Evolutionary conservation across 495 filamentous ascomycete species (phyloP), one percentile per base, ranked within the genome.

Genomic region (Xylaria nigripes): DNA sequence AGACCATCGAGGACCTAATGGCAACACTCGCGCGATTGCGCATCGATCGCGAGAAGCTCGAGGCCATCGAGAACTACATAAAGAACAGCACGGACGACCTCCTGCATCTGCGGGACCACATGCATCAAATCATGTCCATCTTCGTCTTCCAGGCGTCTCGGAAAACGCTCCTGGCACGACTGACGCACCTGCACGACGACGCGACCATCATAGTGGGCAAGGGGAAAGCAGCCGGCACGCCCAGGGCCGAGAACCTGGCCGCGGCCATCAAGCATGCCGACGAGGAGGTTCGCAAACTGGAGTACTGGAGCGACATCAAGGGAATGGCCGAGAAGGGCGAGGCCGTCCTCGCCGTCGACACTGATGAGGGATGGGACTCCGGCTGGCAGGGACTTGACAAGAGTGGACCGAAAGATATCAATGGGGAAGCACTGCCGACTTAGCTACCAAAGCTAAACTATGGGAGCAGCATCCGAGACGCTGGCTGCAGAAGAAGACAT

Each of bases 121-220:
- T 97, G 71, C 86, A 86, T 22, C 79, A 86, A 19, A 88, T 97
- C 59, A 91, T 96, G 86, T 65, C 79, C 2, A 70, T 84, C 55
- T 89, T 97, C 68, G 76, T 97, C 40, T 97, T 95, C 67, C 92
- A 97, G 68, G 80, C 84, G 18, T 95, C 90, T 0, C 81, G 90
- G 29, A 81, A 87, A 60, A 83, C 87, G 48, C 77, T 97, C 3
- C 71, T 95, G 9, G 70, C 79, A 0, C 73, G 78, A 45, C 70
- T 99, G n/a, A 77, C 83, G 42, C 63, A 78, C 34, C 68, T 77
- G 18, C 78, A 86, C 51, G 78, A 89, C 51, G 70, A 80, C 23
- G 69, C 73, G 3, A 66, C 67, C 21, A 62, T 69, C 21, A 58
- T 68, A 23, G 63, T 57, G 10, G 51, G 69, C 21, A 60, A 61